Conservation (phyloP, 768 basidiomycete genomes). For the Trametes coccinea region DNA sequence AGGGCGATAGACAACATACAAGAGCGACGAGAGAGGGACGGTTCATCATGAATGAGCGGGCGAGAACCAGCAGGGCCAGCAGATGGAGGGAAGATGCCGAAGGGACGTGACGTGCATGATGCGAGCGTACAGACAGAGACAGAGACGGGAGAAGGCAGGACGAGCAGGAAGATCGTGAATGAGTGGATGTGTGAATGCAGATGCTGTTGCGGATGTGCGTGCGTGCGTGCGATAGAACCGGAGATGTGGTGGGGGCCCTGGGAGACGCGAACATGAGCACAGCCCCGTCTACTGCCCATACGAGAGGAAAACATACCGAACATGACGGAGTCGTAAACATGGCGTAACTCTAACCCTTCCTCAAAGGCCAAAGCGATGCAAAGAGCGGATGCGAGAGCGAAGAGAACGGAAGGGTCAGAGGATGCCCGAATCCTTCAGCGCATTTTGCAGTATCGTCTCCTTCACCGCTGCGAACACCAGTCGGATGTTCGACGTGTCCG, state of each 20-base stretch:
- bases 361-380: not conserved
- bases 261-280: not conserved
- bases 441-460: slow-evolving; percentile 92
- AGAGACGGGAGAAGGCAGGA: not conserved
- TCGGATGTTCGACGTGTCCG: slow-evolving; percentile 81
- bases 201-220: slow-evolving; percentile 11
- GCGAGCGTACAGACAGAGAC: slow-evolving; percentile 8
- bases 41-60: slow-evolving; percentile 13
- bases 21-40: slow-evolving; percentile 13
- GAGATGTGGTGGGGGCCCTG: slow-evolving; percentile 1
- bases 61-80: not conserved
- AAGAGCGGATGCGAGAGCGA: not conserved
- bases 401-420: slow-evolving; percentile 34
- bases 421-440: slow-evolving; percentile 82
- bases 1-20: slow-evolving; percentile 13
- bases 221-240: not conserved
- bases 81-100: not conserved
- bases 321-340: not conserved
- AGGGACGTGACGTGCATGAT: not conserved
- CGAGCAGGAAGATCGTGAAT: not conserved
- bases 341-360: not conserved
- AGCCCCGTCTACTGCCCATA: not conserved
- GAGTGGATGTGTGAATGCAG: slow-evolving; percentile 1
- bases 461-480: slow-evolving; percentile 87
- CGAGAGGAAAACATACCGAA: slow-evolving; percentile 1